These are phyloP conservation scores for Prunus mira DNA, from an alignment of 306 rosid genomes.

Conservation along the genomic window DNA sequence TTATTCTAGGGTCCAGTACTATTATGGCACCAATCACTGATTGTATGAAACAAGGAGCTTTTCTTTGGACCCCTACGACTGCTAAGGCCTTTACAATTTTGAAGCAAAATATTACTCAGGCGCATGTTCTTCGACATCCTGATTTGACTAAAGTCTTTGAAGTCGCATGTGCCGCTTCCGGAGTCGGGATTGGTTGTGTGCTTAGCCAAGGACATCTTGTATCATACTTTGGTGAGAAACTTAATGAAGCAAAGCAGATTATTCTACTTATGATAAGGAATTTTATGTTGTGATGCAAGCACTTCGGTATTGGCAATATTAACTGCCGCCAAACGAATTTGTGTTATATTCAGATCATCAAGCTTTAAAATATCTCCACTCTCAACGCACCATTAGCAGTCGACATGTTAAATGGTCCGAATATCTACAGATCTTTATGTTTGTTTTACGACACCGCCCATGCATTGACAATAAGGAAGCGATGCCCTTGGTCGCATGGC, in stretches of 20 bases:
- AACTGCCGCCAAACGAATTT: no score
- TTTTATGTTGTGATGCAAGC: no score
- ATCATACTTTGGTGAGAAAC: no score
- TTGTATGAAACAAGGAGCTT: not conserved
- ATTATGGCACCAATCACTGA: not conserved
- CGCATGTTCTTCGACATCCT: not conserved
- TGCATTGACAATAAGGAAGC: not conserved
- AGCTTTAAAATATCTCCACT: not conserved
- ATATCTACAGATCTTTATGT: no score
- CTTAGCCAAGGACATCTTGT: not conserved
- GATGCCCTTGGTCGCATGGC: not conserved
- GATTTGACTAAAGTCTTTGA: not conserved
- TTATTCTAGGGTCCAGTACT: not conserved
- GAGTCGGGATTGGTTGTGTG: not conserved
- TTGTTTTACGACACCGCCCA: not conserved
- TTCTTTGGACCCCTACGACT: not conserved
- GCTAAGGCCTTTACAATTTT: not conserved
- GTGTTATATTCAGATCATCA: not conserved
- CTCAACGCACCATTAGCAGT: not conserved
- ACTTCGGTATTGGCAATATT: no score
- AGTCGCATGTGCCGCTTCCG: not conserved
- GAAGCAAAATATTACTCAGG: not conserved
- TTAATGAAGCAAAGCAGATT: no score
- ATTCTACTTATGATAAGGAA: no score
- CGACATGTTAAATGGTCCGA: not conserved